Evolutionary conservation across 352 stramenopile species (phyloP).

Genomic region (Elongisporangium prolatum): DNA sequence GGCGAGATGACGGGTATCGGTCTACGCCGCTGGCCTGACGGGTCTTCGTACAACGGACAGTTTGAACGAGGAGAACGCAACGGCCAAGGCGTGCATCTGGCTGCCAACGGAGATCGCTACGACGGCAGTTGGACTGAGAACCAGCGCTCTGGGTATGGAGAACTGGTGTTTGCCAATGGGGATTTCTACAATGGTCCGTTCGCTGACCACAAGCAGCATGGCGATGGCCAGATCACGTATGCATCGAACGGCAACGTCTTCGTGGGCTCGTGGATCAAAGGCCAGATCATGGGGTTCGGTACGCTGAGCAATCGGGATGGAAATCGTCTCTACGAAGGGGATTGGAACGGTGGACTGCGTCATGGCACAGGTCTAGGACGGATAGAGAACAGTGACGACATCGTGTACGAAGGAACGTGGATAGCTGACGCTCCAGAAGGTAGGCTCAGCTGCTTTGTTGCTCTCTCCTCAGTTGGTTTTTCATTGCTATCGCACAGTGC

Average conservation of each 20-base stretch:
- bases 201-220: constrained; percentile 30
- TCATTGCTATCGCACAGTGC: constrained; percentile 1
- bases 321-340: constrained; percentile 33
- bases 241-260: constrained; percentile 16
- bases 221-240: constrained; percentile 25
- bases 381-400: background rate
- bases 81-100: constrained; percentile 43
- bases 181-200: constrained; percentile 46
- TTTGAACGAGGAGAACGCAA: constrained; percentile 50
- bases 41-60: constrained; percentile 52
- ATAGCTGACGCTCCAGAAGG: constrained; percentile 12
- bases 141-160: constrained; percentile 31
- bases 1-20: constrained; percentile 62
- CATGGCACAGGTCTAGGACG: constrained; percentile 24
- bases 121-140: constrained; percentile 53
- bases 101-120: constrained; percentile 37
- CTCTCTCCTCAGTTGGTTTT: background rate
- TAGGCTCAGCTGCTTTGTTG: constrained; percentile 4
- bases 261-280: constrained; percentile 38
- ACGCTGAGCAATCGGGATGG: constrained; percentile 11
- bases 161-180: constrained; percentile 22
- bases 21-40: constrained; percentile 45
- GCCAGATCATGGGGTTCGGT: constrained; percentile 16
- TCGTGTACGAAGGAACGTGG: constrained; percentile 18
- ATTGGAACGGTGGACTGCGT: constrained; percentile 27